Evolutionary conservation across 2,329 filamentous ascomycete genomes (phyloP), one percentile per base, ranked within the genome.

Genomic region (Talaromyces sp.): DNA sequence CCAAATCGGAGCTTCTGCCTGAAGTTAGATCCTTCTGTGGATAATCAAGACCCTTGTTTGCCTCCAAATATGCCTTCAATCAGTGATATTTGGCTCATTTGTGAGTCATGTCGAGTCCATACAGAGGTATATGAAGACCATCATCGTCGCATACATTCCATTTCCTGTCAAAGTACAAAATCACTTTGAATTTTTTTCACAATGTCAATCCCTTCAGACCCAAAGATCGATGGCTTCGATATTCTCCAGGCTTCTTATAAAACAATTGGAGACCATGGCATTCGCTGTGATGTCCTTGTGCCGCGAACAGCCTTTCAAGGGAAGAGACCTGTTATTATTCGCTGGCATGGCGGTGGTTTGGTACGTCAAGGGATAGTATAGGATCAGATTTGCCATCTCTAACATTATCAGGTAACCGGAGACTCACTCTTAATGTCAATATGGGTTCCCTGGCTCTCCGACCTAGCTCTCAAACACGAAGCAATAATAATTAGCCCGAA

Each of bases 401-500:
- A 24, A 24, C 10, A 22, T 20, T 16, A 9, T 13, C 24, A 67
- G 66, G 68, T 75, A 52, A 68, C 60, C 8, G 67, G 65, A 11
- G 65, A 68, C 41, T 64, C 65, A 3, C 57, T 70, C 7, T 56
- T 44, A 33, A 52, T 62, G 22, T 63, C 65, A 9, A 71, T 68
- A 58, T 65, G 63, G 35, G 54, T 67, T 0, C 49, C 57, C 20
- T 74, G 72, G 72, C 63, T 74, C 7, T 61, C 79, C 7, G 69
- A 77, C 7, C 67, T 77, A 35, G 67, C 73, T 20, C 65, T 69
- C 1, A 56, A 64, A 22, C 70, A 75, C 44, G 62, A 62, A 13
- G 77, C 80, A n/a, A 74, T 82, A 40, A 67, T 78, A 22, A 60
- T 82, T 6, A 66, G 73, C 1, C 75, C 78, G 0, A 77, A 80